Conservation (phyloP, 169 alveolate species). For the Plasmodium cynomolgi region DNA sequence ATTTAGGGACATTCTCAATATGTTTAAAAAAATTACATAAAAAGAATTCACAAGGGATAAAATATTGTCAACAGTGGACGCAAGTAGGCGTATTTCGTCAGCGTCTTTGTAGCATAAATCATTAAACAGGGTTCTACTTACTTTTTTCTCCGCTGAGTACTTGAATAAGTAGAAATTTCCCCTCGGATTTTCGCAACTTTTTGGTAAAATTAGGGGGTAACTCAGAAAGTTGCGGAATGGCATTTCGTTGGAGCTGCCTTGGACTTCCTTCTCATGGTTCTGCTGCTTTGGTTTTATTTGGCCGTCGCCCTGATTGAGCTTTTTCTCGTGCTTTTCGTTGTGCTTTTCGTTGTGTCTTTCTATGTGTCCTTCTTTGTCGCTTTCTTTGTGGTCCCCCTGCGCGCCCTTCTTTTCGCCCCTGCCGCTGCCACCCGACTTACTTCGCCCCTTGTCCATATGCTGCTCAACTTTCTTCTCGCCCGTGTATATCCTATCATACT, state of each 20-base stretch:
- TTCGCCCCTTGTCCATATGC: not conserved
- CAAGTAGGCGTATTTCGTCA: constrained; percentile 63
- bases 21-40: constrained; percentile 72
- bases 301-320: not conserved
- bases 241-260: not conserved
- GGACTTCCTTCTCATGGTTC: constrained; percentile 1
- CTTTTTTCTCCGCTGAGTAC: constrained; percentile 47
- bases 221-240: constrained; percentile 40
- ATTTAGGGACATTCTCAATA: constrained; percentile 39
- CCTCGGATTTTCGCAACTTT: constrained; percentile 27
- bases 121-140: constrained; percentile 20
- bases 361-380: not conserved
- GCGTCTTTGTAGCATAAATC: constrained; percentile 55
- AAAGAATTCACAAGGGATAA: constrained; percentile 61
- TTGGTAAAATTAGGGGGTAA: constrained; percentile 68
- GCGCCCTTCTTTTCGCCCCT: not conserved
- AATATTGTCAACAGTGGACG: constrained; percentile 53
- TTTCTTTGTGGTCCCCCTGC: not conserved
- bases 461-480: constrained; percentile 15
- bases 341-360: not conserved
- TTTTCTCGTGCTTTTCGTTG: not conserved
- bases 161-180: constrained; percentile 54
- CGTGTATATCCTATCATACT: constrained; percentile 65
- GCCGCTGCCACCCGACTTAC: not conserved
- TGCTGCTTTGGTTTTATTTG: not conserved